Conservation (phyloP, 768 basidiomycete species). For the Basidioascus undulatus region DNA sequence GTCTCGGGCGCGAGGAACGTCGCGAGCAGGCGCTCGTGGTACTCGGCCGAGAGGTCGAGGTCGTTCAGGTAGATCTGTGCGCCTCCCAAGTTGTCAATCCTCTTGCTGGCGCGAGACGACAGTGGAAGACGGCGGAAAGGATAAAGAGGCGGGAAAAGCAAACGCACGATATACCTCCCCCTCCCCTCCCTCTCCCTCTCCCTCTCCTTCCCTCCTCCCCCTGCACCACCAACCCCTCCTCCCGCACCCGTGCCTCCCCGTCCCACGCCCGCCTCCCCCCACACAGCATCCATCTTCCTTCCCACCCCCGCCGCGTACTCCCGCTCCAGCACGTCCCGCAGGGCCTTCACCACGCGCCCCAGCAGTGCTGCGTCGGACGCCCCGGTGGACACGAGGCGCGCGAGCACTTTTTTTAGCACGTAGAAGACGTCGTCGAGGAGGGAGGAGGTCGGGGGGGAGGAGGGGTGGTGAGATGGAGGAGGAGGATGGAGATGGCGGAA, state of each 20-base stretch:
- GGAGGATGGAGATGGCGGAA: too few relatives aligned
- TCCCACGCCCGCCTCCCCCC: conserved; percentile 17
- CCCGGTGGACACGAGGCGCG: conserved; percentile 54
- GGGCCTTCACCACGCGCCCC: conserved; percentile 32
- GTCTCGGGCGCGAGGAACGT: conserved; percentile 30
- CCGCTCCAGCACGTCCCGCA: conserved; percentile 34
- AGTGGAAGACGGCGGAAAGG: background rate
- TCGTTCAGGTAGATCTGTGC: conserved; percentile 69
- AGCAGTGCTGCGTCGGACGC: conserved; percentile 31
- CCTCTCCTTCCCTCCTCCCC: conserved; percentile 36
- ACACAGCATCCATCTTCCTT: conserved; percentile 70
- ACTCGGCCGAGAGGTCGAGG: conserved; percentile 70
- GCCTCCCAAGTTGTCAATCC: background rate
- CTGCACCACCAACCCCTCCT: conserved; percentile 22
- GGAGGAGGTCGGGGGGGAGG: conserved; percentile 26
- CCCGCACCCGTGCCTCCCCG: conserved; percentile 20
- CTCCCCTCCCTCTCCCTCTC: conserved; percentile 45
- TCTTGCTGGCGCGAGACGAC: background rate
- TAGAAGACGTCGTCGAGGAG: conserved; percentile 75
- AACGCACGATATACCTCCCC: conserved; percentile 56
- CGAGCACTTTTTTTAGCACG: conserved; percentile 62
- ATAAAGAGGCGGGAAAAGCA: background rate
- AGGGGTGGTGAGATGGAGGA: too few relatives aligned
- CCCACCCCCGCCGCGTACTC: conserved; percentile 63
- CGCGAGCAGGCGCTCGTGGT: conserved; percentile 56